Base-by-base conservation (phyloP, 345 rosid genomes). In the Brassica incana region DNA sequence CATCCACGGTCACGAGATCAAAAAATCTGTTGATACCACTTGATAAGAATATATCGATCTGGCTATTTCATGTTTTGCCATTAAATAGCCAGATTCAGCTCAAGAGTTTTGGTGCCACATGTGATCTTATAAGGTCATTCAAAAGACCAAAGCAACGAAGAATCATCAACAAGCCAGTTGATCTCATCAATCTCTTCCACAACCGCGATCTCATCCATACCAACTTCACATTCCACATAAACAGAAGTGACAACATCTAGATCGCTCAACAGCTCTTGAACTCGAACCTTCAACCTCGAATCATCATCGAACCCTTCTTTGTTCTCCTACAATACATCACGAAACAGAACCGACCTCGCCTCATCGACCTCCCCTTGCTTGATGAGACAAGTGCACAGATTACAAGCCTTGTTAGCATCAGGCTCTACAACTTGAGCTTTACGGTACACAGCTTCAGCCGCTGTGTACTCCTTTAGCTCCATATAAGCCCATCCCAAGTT, bases 401-500 rank as follows among this genome's bases (percentile, higher is more conserved):
- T 91, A 87, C 92, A 90, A 71, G 97, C 97, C 82, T 92, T 94
- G 88, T 95, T 93, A 38, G 94, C 85, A 67, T 93, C 99, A 0
- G 97, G 93, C 54, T 95, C 98, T 1, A 95, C 85, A 77, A 85
- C 56, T 78, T 90, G 97, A 69, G 99, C 97, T 79, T 90, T 89
- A 40, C 82, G 70, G 73, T 90, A 95, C 58, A 90, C 92, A 0
- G 78, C 85, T 78, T 95, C 97, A 5, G 97, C 99, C 1, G 97
- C 85, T 56, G 84, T 15, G 48, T 79, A 93, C 71, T 91, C 90
- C 2, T 45, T 80, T 80, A 87, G 85, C 67, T 93, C 98, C 98
- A 93, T 93, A 75, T 95, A 90, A 45, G 99, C 99, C 98, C 97
- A 95, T 4, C 97, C 98, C 76, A 95, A 86, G 85, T 93, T 93